Evolutionary conservation across 495 filamentous ascomycete species (phyloP).

Genomic region (Lasiosphaeris hirsuta): DNA sequence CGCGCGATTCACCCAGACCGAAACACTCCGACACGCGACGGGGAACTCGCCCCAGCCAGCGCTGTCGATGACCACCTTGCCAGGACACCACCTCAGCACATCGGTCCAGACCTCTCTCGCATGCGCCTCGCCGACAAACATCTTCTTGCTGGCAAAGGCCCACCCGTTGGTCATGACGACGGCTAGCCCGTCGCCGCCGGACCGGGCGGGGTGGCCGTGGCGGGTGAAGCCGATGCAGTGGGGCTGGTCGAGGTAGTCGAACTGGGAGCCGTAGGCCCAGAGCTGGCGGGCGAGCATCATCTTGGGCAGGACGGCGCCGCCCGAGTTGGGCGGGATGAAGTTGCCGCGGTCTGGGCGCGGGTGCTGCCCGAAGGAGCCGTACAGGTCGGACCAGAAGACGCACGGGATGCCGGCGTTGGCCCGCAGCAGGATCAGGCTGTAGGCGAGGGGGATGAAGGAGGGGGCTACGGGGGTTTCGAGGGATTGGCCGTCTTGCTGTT

Average conservation of each 20-base stretch:
- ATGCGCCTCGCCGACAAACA: constrained; percentile 60
- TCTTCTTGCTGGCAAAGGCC: constrained; percentile 41
- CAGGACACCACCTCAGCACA: constrained; percentile 50
- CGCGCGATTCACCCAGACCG: constrained; percentile 58
- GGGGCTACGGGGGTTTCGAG: constrained; percentile 47
- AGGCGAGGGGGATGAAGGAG: constrained; percentile 60
- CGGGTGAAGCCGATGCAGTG: constrained; percentile 69
- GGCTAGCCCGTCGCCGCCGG: constrained; percentile 48
- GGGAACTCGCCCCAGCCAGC: constrained; percentile 56
- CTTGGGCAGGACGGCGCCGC: constrained; percentile 52
- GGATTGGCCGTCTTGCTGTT: constrained; percentile 25
- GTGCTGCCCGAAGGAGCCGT: constrained; percentile 58
- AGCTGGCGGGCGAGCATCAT: constrained; percentile 62
- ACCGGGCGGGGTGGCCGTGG: constrained; percentile 33
- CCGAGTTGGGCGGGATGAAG: constrained; percentile 54
- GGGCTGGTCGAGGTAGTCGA: constrained; percentile 64
- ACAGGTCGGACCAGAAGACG: constrained; percentile 73
- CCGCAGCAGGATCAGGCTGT: constrained; percentile 66
- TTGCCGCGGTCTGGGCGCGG: constrained; percentile 25
- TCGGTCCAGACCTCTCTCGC: constrained; percentile 61
- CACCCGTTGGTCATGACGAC: constrained; percentile 58
- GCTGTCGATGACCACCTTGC: constrained; percentile 49
- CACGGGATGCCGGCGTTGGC: constrained; percentile 61
- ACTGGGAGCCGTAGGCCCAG: constrained; percentile 67
- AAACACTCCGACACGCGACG: constrained; percentile 50